A percentile compares a stretch with the other conserved stretches of the same genome.
Conservation (phyloP, 2,329 filamentous ascomycete species). For the Podosphaera xanthii region DNA sequence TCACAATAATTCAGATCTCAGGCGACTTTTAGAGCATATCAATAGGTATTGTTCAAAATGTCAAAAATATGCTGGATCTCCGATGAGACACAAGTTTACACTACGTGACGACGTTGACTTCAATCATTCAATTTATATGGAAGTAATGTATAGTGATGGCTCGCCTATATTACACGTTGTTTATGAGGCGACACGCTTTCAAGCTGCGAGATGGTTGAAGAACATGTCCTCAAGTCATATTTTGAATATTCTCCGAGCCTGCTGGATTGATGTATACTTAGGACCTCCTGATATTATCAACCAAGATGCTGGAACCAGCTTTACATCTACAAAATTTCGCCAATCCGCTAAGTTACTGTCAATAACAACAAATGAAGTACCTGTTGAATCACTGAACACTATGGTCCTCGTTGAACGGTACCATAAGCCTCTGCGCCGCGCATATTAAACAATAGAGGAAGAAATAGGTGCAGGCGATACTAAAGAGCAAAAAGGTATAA, state of each 20-base stretch:
- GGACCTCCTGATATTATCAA: not conserved
- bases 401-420: not conserved
- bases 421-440: not conserved
- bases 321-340: constrained; percentile 2
- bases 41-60: not conserved
- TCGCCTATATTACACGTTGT: no score
- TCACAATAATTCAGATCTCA: not conserved
- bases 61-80: no score
- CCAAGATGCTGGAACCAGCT: constrained; percentile 1
- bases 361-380: not conserved
- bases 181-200: not conserved
- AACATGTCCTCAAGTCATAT: not conserved
- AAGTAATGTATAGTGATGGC: no score
- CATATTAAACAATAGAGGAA: not conserved
- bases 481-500: not conserved
- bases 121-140: no score
- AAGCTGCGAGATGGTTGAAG: constrained; percentile 1
- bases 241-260: not conserved
- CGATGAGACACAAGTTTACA: no score
- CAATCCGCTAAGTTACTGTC: not conserved
- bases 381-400: not conserved
- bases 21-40: not conserved
- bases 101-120: no score
- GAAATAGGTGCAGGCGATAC: not conserved
- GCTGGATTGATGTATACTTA: constrained; percentile 2